Percentiles rank a stretch among this genome's conserved stretches.
Evolutionary conservation across 768 basidiomycete species (phyloP).

Genomic region (Russula sp.): DNA sequence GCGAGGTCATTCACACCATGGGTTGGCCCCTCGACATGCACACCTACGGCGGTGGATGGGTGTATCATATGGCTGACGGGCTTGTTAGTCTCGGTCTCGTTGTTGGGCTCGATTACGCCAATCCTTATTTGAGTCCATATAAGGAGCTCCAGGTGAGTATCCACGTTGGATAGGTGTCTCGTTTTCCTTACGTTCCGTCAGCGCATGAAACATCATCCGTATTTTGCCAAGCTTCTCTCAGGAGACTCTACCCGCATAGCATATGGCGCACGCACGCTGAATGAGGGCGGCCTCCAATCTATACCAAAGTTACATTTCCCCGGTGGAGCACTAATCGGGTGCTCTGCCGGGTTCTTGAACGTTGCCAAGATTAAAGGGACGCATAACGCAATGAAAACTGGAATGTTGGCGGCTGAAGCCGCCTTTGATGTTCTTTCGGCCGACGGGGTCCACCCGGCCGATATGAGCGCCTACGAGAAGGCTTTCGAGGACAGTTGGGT

Average conservation of each 20-base stretch:
- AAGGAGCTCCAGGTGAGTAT: slow-evolving; percentile 80
- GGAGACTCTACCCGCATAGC: slow-evolving; percentile 73
- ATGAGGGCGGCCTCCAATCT: slow-evolving; percentile 92
- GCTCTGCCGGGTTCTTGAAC: slow-evolving; percentile 95
- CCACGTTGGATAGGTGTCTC: neutral
- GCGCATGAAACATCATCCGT: slow-evolving; percentile 96
- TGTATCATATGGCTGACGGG: slow-evolving; percentile 93
- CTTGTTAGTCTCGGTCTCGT: slow-evolving; percentile 90
- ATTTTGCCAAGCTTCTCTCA: slow-evolving; percentile 77
- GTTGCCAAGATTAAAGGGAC: slow-evolving; percentile 98
- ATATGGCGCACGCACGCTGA: slow-evolving; percentile 86
- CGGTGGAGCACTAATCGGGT: slow-evolving; percentile 91
- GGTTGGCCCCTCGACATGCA: slow-evolving; percentile 86
- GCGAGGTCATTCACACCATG: slow-evolving; percentile 88
- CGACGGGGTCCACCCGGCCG: slow-evolving; percentile 38
- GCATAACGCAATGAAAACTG: slow-evolving; percentile 98
- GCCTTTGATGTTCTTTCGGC: slow-evolving; percentile 61
- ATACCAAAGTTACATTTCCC: slow-evolving; percentile 86
- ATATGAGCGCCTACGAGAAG: slow-evolving; percentile 72
- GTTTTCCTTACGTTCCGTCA: slow-evolving; percentile 36
- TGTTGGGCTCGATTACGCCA: slow-evolving; percentile 90
- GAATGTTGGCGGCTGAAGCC: slow-evolving; percentile 93
- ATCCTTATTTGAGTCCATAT: slow-evolving; percentile 90
- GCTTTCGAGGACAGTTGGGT: slow-evolving; percentile 79
- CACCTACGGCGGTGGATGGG: slow-evolving; percentile 89